phyloP scores from a whole-genome alignment of 352 stramenopile species.

The Phytopythium montanum region DNA sequence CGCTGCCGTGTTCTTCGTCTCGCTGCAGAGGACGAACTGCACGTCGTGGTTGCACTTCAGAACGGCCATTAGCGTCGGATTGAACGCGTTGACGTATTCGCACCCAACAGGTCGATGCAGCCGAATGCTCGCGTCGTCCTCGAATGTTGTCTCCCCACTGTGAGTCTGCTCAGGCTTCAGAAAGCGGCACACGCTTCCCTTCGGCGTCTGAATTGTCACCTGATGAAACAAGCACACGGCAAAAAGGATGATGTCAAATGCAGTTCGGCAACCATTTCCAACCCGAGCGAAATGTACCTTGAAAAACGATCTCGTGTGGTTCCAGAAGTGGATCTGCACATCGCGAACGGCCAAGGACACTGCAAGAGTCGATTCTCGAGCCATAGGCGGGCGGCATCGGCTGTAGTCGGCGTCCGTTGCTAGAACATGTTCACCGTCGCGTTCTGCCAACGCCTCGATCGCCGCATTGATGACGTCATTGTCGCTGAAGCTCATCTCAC shows the following conservation, averaged over 20 bases:
- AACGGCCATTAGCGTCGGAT: slow-evolving; percentile 3
- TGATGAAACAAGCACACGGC: neutral
- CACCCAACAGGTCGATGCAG: slow-evolving; percentile 14
- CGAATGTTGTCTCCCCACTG: neutral
- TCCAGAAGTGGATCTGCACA: slow-evolving; percentile 15
- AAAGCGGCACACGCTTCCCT: slow-evolving; percentile 16
- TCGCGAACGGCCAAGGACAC: slow-evolving; percentile 10
- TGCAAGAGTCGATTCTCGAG: neutral
- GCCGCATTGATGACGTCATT: slow-evolving; percentile 8
- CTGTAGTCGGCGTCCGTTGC: neutral
- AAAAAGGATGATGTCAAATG: too few relatives aligned
- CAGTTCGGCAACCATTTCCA: too few relatives aligned
- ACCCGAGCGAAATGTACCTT: slow-evolving; percentile 6
- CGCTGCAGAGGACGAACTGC: slow-evolving; percentile 12
- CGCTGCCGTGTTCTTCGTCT: slow-evolving; percentile 11
- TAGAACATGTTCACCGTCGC: neutral
- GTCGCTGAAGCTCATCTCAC: neutral
- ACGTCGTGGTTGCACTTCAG: slow-evolving; percentile 30
- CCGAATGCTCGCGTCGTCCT: neutral
- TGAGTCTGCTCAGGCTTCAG: slow-evolving; percentile 15
- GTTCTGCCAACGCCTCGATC: neutral
- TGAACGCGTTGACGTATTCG: slow-evolving; percentile 32
- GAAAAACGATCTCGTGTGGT: slow-evolving; percentile 11
- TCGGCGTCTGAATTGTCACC: slow-evolving; percentile 5
- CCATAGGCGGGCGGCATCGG: slow-evolving; percentile 5